phyloP scores from a whole-genome alignment of 164 flowering plant genomes.

The Dillenia suffruticosa region DNA sequence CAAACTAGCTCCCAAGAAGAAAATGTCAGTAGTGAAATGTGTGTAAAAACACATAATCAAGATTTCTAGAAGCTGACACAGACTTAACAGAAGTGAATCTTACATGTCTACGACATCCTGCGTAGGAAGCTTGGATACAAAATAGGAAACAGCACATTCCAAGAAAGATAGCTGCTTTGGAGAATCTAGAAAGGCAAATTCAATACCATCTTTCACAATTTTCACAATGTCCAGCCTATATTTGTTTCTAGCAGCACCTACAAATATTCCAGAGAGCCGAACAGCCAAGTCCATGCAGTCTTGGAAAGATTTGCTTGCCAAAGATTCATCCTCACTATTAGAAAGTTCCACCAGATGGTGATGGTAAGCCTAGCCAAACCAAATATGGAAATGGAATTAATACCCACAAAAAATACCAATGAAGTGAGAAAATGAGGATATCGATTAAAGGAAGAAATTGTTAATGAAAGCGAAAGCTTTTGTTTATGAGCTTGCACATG shows the following conservation, averaged over 20 bases:
- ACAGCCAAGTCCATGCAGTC: slow-evolving; percentile 77
- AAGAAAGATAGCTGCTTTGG: slow-evolving; percentile 78
- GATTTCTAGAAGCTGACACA: not conserved
- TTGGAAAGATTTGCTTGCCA: slow-evolving; percentile 37
- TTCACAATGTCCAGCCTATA: slow-evolving; percentile 64
- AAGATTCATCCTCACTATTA: slow-evolving; percentile 38
- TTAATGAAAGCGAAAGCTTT: no score
- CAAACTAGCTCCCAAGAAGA: slow-evolving; percentile 38
- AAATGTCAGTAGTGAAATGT: not conserved
- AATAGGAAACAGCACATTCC: slow-evolving; percentile 68
- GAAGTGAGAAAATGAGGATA: no score
- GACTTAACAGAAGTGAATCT: slow-evolving; percentile 16
- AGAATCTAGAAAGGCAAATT: slow-evolving; percentile 71
- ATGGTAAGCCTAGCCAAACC: slow-evolving; percentile 49
- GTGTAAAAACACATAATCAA: not conserved
- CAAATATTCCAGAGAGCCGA: slow-evolving; percentile 70
- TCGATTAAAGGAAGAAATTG: no score
- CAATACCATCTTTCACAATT: slow-evolving; percentile 71
- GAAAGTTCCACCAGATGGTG: slow-evolving; percentile 45
- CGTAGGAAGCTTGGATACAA: slow-evolving; percentile 77
- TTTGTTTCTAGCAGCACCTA: slow-evolving; percentile 84
- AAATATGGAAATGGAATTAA: not conserved
- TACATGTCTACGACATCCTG: slow-evolving; percentile 77
- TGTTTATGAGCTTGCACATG: no score
- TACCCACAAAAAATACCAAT: no score